phyloP scores from a whole-genome alignment of 2,329 filamentous ascomycete genomes.

The Hymenoscyphus repandus region DNA sequence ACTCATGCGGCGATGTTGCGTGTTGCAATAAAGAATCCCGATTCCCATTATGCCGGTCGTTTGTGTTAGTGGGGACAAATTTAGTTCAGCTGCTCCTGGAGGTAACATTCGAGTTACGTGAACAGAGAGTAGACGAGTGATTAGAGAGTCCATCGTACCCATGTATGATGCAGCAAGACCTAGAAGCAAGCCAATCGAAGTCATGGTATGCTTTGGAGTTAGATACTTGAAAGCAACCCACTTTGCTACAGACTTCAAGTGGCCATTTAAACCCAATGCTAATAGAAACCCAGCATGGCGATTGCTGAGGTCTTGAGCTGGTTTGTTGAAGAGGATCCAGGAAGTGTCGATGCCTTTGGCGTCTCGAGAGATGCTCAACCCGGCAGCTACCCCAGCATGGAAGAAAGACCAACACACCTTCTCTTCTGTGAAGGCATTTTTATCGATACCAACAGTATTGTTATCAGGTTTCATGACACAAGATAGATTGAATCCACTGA shows the following conservation, averaged over 20 bases:
- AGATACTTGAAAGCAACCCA: conserved; percentile 99
- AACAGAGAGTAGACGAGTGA: conserved; percentile 88
- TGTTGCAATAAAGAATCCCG: conserved; percentile 87
- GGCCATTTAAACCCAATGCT: conserved; percentile 86
- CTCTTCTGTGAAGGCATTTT: conserved; percentile 81
- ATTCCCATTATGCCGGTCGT: conserved; percentile 98
- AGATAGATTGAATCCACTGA: conserved; percentile 85
- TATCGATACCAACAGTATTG: conserved; percentile 89
- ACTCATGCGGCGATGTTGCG: conserved; percentile 96
- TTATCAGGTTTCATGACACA: conserved; percentile 90
- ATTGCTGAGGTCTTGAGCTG: conserved; percentile 78
- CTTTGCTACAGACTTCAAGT: conserved; percentile 89
- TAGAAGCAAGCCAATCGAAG: conserved; percentile 88
- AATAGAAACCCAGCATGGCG: conserved; percentile 93
- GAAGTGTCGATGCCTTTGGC: conserved; percentile 95
- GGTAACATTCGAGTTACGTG: conserved; percentile 95
- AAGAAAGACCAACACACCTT: conserved; percentile 99
- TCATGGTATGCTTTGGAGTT: conserved; percentile 99
- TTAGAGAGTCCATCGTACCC: conserved; percentile 94
- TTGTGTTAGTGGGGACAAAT: conserved; percentile 86
- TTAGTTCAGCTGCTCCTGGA: conserved; percentile 85
- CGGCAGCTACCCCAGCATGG: conserved; percentile 90
- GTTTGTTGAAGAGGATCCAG: conserved; percentile 98
- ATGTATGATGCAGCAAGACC: conserved; percentile 90
- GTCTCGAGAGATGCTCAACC: conserved; percentile 81